Conservation (phyloP, 768 basidiomycete species). For the Ramaria rubella region DNA sequence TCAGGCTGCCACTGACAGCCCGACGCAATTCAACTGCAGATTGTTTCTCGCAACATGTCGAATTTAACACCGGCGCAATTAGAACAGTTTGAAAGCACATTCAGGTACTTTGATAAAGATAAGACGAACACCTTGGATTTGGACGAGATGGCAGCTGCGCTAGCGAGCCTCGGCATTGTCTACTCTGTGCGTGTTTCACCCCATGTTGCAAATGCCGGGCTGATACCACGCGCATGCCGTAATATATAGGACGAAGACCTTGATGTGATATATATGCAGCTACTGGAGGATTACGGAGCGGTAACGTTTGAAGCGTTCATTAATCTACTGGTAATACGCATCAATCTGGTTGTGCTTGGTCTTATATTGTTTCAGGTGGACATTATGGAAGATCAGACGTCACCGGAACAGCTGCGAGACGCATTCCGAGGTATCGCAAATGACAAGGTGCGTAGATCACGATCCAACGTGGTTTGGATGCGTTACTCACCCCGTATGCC, state of each 20-base stretch:
- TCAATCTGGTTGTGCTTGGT: slow-evolving; percentile 10
- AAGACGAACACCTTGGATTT: slow-evolving; percentile 80
- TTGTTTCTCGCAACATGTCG: slow-evolving; percentile 88
- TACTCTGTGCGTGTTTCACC: slow-evolving; percentile 56
- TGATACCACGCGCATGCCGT: too few relatives aligned
- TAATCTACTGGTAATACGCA: slow-evolving; percentile 81
- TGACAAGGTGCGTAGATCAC: slow-evolving; percentile 62
- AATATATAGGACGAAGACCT: slow-evolving; percentile 81
- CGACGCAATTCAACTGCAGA: slow-evolving; percentile 37
- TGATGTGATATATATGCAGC: slow-evolving; percentile 73
- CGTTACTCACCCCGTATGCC: slow-evolving; percentile 11
- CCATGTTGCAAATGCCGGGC: neutral
- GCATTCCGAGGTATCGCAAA: slow-evolving; percentile 88
- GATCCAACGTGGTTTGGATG: neutral
- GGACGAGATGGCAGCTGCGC: slow-evolving; percentile 87
- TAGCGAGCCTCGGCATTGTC: slow-evolving; percentile 90
- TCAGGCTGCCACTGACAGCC: neutral
- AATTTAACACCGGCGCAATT: slow-evolving; percentile 93
- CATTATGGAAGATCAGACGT: slow-evolving; percentile 92
- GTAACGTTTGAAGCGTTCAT: slow-evolving; percentile 93
- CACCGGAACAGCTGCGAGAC: slow-evolving; percentile 84
- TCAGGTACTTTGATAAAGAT: slow-evolving; percentile 95
- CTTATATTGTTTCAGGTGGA: slow-evolving; percentile 62
- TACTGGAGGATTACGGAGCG: slow-evolving; percentile 75
- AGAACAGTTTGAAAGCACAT: slow-evolving; percentile 94